Conservation (phyloP, 495 filamentous ascomycete species). For the Ascodesmis nigricans region DNA sequence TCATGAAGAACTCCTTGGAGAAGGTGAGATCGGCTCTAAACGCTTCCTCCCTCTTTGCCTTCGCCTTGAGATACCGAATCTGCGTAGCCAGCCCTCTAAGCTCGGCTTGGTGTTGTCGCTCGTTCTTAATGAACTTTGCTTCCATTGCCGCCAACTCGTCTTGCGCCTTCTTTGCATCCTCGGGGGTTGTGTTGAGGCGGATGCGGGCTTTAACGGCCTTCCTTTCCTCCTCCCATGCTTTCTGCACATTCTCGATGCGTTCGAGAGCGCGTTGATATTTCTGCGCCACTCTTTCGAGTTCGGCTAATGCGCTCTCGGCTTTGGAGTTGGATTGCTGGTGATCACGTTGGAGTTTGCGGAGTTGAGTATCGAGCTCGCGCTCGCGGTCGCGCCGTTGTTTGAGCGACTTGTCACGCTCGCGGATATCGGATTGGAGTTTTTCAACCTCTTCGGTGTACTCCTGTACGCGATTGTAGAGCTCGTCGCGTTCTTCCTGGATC, state of each 20-base stretch:
- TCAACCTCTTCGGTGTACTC: conserved; percentile 45
- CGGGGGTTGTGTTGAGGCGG: conserved; percentile 22
- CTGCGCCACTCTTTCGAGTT: conserved; percentile 32
- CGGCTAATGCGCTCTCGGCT: conserved; percentile 28
- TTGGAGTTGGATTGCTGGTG: conserved; percentile 30
- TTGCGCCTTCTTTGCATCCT: conserved; percentile 20
- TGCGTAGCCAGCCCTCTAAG: conserved; percentile 65
- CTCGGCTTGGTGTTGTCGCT: conserved; percentile 53
- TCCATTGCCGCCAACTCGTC: conserved; percentile 31
- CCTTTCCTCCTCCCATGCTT: conserved; percentile 29
- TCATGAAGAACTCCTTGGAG: conserved; percentile 52
- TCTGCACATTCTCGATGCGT: conserved; percentile 26
- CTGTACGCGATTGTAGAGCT: conserved; percentile 44
- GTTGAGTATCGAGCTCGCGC: conserved; percentile 33
- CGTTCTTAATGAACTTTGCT: conserved; percentile 21
- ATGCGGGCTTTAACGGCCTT: conserved; percentile 26
- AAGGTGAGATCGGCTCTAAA: conserved; percentile 56
- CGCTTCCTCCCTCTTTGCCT: conserved; percentile 52
- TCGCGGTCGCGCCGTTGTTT: conserved; percentile 23
- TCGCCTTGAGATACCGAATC: conserved; percentile 68
- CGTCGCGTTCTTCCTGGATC: conserved; percentile 38
- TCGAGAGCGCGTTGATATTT: conserved; percentile 34
- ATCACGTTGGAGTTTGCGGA: conserved; percentile 38
- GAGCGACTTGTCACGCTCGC: conserved; percentile 30
- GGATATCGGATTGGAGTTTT: conserved; percentile 36